Evolutionary conservation across 1,284 basidiomycete species (phyloP), one percentile per base, ranked within the genome.

Genomic region (Violaceomyces palustris): DNA sequence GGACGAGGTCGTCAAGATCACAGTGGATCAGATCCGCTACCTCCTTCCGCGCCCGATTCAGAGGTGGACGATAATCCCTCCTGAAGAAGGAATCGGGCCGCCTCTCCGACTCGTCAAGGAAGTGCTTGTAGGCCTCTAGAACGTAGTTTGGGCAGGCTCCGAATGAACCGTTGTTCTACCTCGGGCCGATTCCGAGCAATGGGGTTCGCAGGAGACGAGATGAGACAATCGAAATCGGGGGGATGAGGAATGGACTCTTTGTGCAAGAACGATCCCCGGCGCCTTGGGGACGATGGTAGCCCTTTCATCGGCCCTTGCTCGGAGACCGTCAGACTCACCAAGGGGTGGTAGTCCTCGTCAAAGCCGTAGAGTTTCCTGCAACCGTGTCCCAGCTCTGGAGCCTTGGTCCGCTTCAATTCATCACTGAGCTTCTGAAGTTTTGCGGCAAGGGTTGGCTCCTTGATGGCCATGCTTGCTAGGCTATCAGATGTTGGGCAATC

Each of bases 1-100:
- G 48, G 27, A 68, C 72, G 2, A 75, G 23, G 31, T 74, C 66
- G 18, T 50, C 43, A 9, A 18, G 3, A 9, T 15, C 17, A 30
- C 51, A 54, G 2, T 29, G 22, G 1, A 54, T 48, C 12, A 55
- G 10, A 8, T 45, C 28, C 7, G 56, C 45, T 6, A 55, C 31
- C 6, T 51, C 35, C 8, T 31, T 21, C 2, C 56, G 47, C 1
- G 51, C 46, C 23, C 42, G 18, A 25, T 27, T 5, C 10, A 51
- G 32, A 7, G 41, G 24, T 5, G 45, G 31, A 23, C 45, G 39
- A 28, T 48, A 59, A 24, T 48, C 34, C 4, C 27, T 11, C 14
- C 56, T 46, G 22, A 59, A 15, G 14, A 53, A 59, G 0, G 35
- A 45, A 27, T 59, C 56, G 0, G 51, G 51, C 22, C 42, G 25